Conservation (phyloP, 345 rosid species). For the Aethionema arabicum region DNA sequence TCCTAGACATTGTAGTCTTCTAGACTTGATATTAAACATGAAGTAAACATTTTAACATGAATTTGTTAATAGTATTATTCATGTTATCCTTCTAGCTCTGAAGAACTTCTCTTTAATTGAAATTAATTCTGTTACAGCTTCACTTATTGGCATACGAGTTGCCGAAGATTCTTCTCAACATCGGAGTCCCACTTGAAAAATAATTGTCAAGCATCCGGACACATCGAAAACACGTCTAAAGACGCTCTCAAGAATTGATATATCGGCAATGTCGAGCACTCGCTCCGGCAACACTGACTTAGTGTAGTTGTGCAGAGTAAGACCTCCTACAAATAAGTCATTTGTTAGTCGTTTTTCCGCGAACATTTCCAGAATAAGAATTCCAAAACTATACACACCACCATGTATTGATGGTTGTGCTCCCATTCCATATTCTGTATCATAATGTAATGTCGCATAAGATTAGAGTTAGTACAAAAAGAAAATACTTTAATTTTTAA, state of each 20-base stretch:
- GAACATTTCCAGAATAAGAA: slow-evolving; percentile 14
- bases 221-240: background rate
- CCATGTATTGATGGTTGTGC: background rate
- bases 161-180: background rate
- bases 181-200: background rate
- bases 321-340: background rate
- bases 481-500: too few species aligned
- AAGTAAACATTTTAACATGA: too few species aligned
- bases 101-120: background rate
- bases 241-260: background rate
- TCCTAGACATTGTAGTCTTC: too few species aligned
- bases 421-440: slow-evolving; percentile 10
- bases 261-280: background rate
- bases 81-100: too few species aligned
- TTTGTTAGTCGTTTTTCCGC: slow-evolving; percentile 2
- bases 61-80: too few species aligned
- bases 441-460: background rate
- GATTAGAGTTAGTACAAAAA: background rate
- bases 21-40: too few species aligned
- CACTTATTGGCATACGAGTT: background rate
- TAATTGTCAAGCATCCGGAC: background rate
- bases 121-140: background rate
- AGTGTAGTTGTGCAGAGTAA: background rate
- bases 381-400: too few species aligned
- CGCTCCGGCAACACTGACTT: too few species aligned